Evolutionary conservation across 441 rosid species (phyloP), one percentile per base, ranked within the genome.

Genomic region (Gossypium laxum): DNA sequence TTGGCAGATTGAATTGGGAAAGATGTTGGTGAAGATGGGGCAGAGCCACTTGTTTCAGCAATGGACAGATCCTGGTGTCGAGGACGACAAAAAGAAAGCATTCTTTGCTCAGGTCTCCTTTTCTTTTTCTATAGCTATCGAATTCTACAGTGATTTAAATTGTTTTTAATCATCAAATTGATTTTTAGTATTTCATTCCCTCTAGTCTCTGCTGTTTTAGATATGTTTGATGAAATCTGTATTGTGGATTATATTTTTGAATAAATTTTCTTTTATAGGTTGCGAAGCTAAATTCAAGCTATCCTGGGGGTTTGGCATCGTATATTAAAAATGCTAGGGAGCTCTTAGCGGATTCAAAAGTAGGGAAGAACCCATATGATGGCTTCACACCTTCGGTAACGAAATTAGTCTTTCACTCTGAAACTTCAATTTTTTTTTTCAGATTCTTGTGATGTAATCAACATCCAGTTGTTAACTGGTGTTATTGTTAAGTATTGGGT

Each of bases 321-420:
- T 94, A 91, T 70, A 80, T 91, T 74, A 86, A 81, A 64, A 86
- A 83, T 3, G 96, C 96, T 0, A 83, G 87, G 77, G 87, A 86
- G 84, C 96, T 94, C 24, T 86, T 94, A 32, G 94, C 91, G 0
- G 97, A 91, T 72, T 94, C 98, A 0, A 90, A 86, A 85, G 77
- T 81, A 28, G 98, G 98, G 73, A 90, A 89, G 80, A 94, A 90
- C 67, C 97, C 98, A 19, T 94, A 85, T 77, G 96, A 91, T 82
- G 98, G 98, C 48, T 94, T 91, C 79, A 85, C 89, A 62, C 97
- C 98, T 60, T 91, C 96, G 12, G 97, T 94, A 81, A 77, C 10
- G 34, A 41, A 19, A 30, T 41, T 3, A 60, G 24, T 32, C 22
- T 4, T 60, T 32, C 18, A 7, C 6, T 2, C 12, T 41, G 47